A percentile compares a stretch with the other conserved stretches of the same genome.
Conservation (phyloP, 2,329 filamentous ascomycete genomes). For the Pyricularia pennisetigena region DNA sequence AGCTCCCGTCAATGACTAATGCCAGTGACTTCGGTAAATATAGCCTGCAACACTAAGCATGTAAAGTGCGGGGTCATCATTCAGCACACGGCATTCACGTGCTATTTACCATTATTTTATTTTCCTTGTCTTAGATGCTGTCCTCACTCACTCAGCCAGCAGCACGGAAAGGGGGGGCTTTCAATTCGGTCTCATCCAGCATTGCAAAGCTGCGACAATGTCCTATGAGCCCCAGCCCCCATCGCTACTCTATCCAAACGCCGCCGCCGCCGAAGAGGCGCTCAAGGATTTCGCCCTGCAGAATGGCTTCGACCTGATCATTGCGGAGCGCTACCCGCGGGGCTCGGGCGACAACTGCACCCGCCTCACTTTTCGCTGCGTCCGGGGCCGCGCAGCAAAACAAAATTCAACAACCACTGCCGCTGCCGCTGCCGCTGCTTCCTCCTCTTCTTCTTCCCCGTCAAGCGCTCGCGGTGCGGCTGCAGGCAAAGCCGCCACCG, state of each 20-base stretch:
- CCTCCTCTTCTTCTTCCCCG: neutral
- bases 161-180: too few relatives aligned
- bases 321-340: neutral
- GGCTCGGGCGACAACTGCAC: neutral
- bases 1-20: too few relatives aligned
- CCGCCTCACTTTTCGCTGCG: neutral
- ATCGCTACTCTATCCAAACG: neutral
- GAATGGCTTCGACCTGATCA: neutral
- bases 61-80: neutral
- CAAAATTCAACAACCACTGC: neutral
- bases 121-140: neutral
- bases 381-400: neutral
- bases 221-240: neutral
- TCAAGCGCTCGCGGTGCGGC: neutral
- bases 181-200: too few relatives aligned
- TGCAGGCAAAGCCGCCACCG: neutral
- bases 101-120: neutral
- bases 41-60: too few relatives aligned
- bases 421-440: too few relatives aligned
- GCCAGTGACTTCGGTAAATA: too few relatives aligned
- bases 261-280: neutral
- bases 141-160: too few relatives aligned
- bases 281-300: neutral
- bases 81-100: neutral
- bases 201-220: neutral